Percentiles rank a stretch among this genome's conserved stretches.
phyloP scores from a whole-genome alignment of 148 eudicot genomes.

The Vaccinium myrtillus region DNA sequence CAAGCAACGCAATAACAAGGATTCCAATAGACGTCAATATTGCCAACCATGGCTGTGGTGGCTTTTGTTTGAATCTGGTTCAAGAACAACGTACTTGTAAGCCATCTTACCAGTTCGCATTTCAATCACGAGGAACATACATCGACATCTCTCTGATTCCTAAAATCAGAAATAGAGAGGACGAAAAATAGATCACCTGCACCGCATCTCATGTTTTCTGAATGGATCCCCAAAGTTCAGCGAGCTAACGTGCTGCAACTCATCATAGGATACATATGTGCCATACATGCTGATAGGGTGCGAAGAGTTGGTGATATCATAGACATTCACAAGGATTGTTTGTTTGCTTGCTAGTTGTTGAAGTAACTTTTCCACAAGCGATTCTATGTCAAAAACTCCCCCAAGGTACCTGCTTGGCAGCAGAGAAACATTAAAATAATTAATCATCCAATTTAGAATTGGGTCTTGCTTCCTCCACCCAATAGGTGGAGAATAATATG shows the following conservation, averaged over 20 bases:
- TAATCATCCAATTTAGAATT: not conserved
- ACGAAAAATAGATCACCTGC: slow-evolving; percentile 54
- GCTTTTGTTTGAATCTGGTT: slow-evolving; percentile 83
- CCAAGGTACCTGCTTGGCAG: slow-evolving; percentile 76
- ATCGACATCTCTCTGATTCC: not conserved
- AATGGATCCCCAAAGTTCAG: slow-evolving; percentile 89
- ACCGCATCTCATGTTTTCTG: slow-evolving; percentile 91
- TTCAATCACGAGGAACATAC: not conserved
- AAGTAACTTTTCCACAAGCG: slow-evolving; percentile 93
- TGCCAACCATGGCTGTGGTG: slow-evolving; percentile 79
- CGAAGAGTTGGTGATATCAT: slow-evolving; percentile 67
- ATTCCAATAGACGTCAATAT: slow-evolving; percentile 51
- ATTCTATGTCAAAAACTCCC: slow-evolving; percentile 90
- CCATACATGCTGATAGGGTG: slow-evolving; percentile 92
- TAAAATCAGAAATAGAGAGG: not conserved
- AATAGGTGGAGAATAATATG: no score
- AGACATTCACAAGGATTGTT: slow-evolving; percentile 84
- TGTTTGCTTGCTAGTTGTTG: slow-evolving; percentile 97
- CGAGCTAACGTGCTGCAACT: slow-evolving; percentile 58
- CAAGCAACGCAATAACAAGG: slow-evolving; percentile 67
- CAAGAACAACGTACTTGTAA: slow-evolving; percentile 10
- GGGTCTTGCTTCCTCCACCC: no score
- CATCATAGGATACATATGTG: slow-evolving; percentile 47
- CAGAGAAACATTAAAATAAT: slow-evolving; percentile 7
- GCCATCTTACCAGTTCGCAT: not conserved